Conservation (phyloP, 2,329 filamentous ascomycete genomes). For the Fusarium nisikadoi region DNA sequence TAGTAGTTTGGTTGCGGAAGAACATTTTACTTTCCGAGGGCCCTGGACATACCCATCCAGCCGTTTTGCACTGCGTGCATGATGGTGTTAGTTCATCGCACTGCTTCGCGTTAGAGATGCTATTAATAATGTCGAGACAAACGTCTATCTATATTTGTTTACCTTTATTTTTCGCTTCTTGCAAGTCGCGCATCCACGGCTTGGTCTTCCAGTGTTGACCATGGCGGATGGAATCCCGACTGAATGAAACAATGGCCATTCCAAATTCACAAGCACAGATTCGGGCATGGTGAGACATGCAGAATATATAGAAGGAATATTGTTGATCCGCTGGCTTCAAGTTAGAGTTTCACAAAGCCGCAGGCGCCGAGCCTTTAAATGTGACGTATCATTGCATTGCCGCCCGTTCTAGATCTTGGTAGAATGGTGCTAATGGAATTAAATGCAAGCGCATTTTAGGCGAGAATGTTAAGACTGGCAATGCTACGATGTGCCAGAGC, state of each 20-base stretch:
- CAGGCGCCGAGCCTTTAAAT: not conserved
- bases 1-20: constrained; percentile 26
- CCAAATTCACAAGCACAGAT: not conserved
- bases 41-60: constrained; percentile 36
- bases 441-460: not conserved
- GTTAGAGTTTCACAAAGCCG: not conserved
- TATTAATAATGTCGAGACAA: not conserved
- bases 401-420: not conserved
- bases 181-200: constrained; percentile 33
- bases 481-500: not conserved
- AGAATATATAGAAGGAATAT: not conserved
- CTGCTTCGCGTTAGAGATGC: not conserved
- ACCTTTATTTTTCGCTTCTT: constrained; percentile 39
- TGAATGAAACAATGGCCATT: not conserved
- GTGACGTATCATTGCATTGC: constrained; percentile 1
- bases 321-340: not conserved
- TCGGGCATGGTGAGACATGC: not conserved
- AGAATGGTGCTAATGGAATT: not conserved
- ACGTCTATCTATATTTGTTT: not conserved
- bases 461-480: not conserved
- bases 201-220: constrained; percentile 36
- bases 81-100: constrained; percentile 28
- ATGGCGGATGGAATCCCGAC: not conserved
- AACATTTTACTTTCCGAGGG: not conserved
- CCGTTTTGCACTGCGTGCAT: constrained; percentile 29